Base-by-base conservation (phyloP, 495 filamentous ascomycete genomes). In the Annulohypoxylon moriforme region DNA sequence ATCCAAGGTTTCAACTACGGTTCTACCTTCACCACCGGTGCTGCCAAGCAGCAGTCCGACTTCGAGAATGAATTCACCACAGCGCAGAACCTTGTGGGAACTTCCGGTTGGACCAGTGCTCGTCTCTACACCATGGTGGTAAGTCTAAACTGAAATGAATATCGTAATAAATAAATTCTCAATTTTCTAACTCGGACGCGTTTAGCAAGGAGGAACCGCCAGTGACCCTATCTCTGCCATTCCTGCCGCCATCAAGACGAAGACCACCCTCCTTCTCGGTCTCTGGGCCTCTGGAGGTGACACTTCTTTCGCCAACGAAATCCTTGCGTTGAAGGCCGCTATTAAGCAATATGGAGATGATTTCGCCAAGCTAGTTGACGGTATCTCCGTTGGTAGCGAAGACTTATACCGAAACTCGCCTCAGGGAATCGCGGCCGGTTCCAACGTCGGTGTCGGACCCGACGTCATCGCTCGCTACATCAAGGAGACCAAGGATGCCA, bases 351-450 rank as follows among this genome's bases (percentile, higher is more conserved):
- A 93, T 77, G 91, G 91, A 22, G 78, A 81, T 3, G 76, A 78
- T 24, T 88, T 96, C 77, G 81, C 85, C 70, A 79, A 84, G 63
- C 82, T 91, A 46, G 87, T 97, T 34, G 90, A 86, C 60, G 94
- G 93, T 81, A 94, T 97, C 83, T 94, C 94, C 3, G 93, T 97
- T 60, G 94, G 93, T 64, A 92, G 89, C 78, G 94, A 97, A 86
- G 92, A 96, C 80, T 85, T 97, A 4, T 97, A 98, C 88, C 90
- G 94, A 64, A 87, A 85, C 84, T 91, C 90, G 2, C 84, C 86
- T 24, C 86, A 85, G 27, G 84, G 81, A 52, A 78, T 83, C 49
- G 74, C 59, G 22, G 79, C 80, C 46, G 61, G 76, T 7, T 82
- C 83, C 42, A 78, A 83, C 36, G 68, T 80, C 31, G 90, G 89